Evolutionary conservation across 2,329 filamentous ascomycete genomes (phyloP), one percentile per base, ranked within the genome.

Genomic region (Plectosphaerella sp.): DNA sequence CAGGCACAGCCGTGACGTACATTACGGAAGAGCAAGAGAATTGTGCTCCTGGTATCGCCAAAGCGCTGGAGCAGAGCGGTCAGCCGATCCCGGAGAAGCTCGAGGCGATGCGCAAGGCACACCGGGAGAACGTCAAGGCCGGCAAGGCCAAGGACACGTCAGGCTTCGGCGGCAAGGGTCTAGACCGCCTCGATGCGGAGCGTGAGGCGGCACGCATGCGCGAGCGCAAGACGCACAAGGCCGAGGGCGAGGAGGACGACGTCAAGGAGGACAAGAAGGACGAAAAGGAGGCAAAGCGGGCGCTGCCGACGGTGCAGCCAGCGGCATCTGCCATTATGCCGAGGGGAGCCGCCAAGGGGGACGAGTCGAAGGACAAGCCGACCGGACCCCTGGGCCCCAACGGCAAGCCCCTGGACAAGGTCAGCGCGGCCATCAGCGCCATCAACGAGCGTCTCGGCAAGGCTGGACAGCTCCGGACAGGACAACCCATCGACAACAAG

Each of bases 401-500:
- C 18, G 72, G 65, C 46, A 85, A 84, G 63, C 82, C 89, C 16
- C 78, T 96, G 56, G 91, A 95, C 70, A 90, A 89, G 74, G 93
- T 94, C 54, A 88, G 88, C 54, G 89, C 89, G n/a, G 93, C 93
- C 5, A 91, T 94, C 61, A 91, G 87, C 61, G 88, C 87, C 67
- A 96, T 99, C 72, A 92, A 96, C 68, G 87, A 86, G 55, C 91
- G 94, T 59, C 80, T 99, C 39, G 93, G 90, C 64, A 90, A 91
- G 61, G 90, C 91, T 35, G 92, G 92, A 36, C 88, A 94, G 66
- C 86, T 97, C 62, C 88, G 94, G 54, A 88, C 90, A 4, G 94
- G 94, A 14, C 92, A 96, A 56, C 91, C 94, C 8, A 95, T 97
- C 66, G 94, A 99, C 75, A 99, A 99, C 74, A 97, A 97, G 71